Conservation (phyloP, 768 basidiomycete species). For the Auriculariales sp. region DNA sequence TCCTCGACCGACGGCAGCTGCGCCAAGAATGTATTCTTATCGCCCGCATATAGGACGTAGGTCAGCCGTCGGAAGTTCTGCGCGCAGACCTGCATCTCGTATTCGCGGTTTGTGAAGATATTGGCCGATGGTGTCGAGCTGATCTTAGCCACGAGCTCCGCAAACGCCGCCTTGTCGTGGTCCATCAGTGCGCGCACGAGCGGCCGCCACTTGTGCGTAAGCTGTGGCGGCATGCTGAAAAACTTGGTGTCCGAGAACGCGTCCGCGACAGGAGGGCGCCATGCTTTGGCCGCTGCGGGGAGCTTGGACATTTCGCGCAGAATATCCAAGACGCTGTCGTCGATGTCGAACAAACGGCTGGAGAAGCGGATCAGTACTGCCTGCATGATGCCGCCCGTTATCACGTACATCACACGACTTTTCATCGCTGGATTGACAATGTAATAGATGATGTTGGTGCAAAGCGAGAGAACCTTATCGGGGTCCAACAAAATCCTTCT, state of each 20-base stretch:
- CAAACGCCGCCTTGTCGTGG: slow-evolving; percentile 71
- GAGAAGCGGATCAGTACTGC: slow-evolving; percentile 6
- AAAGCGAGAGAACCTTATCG: slow-evolving; percentile 68
- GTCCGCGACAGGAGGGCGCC: slow-evolving; percentile 70
- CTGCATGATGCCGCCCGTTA: not conserved
- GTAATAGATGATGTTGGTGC: slow-evolving; percentile 74
- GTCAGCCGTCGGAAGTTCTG: slow-evolving; percentile 79
- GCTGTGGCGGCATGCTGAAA: slow-evolving; percentile 56
- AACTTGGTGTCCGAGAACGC: slow-evolving; percentile 74
- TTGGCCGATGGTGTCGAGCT: slow-evolving; percentile 82
- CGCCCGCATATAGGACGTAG: slow-evolving; percentile 72
- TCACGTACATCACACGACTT: slow-evolving; percentile 49
- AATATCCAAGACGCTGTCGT: slow-evolving; percentile 47
- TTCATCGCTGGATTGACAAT: slow-evolving; percentile 71
- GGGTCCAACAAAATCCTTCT: slow-evolving; percentile 70
- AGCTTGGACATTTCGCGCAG: slow-evolving; percentile 68
- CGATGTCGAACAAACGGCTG: slow-evolving; percentile 63
- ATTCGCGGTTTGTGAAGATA: slow-evolving; percentile 91
- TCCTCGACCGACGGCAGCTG: slow-evolving; percentile 93
- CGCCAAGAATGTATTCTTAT: slow-evolving; percentile 81
- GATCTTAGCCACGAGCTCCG: slow-evolving; percentile 57
- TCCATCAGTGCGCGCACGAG: slow-evolving; percentile 73
- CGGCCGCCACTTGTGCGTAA: slow-evolving; percentile 53
- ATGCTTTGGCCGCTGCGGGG: slow-evolving; percentile 65
- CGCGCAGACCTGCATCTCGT: slow-evolving; percentile 79